Conservation (phyloP, 495 filamentous ascomycete genomes). For the Penicillium coffeae region DNA sequence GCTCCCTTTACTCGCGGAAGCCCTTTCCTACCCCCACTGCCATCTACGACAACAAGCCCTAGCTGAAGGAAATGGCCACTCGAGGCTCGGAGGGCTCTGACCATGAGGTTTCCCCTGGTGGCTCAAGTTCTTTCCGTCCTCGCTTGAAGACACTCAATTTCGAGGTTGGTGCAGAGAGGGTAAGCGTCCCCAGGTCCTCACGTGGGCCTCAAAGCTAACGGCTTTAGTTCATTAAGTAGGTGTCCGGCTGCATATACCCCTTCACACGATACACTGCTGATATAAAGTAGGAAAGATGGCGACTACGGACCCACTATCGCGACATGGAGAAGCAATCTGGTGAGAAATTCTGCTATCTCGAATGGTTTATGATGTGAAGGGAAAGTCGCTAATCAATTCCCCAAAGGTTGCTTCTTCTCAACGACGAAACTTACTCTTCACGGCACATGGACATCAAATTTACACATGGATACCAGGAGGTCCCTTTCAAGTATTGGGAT, state of each 20-base stretch:
- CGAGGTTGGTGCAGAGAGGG: slow-evolving; percentile 31
- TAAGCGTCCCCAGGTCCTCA: slow-evolving; percentile 20
- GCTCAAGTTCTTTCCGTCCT: slow-evolving; percentile 5
- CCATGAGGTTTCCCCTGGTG: neutral
- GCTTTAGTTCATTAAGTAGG: slow-evolving; percentile 21
- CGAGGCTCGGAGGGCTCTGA: slow-evolving; percentile 6
- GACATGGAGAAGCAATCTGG: slow-evolving; percentile 51
- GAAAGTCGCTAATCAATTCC: slow-evolving; percentile 29
- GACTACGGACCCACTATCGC: slow-evolving; percentile 28
- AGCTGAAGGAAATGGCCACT: slow-evolving; percentile 22
- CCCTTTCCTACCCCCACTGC: slow-evolving; percentile 1
- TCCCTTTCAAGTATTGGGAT: slow-evolving; percentile 59
- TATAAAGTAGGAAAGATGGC: slow-evolving; percentile 25
- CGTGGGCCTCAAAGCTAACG: slow-evolving; percentile 16
- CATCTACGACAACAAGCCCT: slow-evolving; percentile 2
- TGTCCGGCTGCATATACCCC: neutral
- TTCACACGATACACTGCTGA: slow-evolving; percentile 4
- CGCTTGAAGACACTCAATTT: slow-evolving; percentile 27
- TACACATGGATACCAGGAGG: slow-evolving; percentile 70
- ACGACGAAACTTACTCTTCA: slow-evolving; percentile 66
- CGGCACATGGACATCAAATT: slow-evolving; percentile 67
- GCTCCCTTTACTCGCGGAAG: slow-evolving; percentile 5
- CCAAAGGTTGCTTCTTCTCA: slow-evolving; percentile 53
- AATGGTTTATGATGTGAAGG: neutral
- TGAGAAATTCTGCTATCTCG: slow-evolving; percentile 16